phyloP scores from a whole-genome alignment of 768 basidiomycete species.

The Pisolithus orientalis region DNA sequence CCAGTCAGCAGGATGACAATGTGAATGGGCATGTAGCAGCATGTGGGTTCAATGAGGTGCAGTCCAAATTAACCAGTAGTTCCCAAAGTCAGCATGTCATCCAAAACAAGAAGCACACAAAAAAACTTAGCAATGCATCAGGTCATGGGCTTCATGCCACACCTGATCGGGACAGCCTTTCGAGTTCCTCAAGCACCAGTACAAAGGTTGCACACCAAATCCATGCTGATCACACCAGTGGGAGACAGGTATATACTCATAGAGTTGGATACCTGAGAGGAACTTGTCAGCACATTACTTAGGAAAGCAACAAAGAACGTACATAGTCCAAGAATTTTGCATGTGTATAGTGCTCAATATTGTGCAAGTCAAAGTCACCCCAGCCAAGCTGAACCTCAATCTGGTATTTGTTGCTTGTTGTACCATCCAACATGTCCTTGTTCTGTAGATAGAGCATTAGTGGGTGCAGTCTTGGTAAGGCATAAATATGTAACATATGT shows the following conservation, averaged over 20 bases:
- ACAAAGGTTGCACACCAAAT: conserved; percentile 95
- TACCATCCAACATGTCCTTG: conserved; percentile 96
- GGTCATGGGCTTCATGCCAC: conserved; percentile 86
- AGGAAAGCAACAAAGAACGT: conserved; percentile 18
- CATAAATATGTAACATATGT: conserved; percentile 43
- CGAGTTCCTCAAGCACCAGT: conserved; percentile 92
- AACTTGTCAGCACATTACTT: neutral
- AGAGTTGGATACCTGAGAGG: conserved; percentile 74
- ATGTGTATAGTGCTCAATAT: conserved; percentile 97
- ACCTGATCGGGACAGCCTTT: conserved; percentile 97
- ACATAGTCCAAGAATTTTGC: conserved; percentile 99
- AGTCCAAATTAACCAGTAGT: too few relatives aligned
- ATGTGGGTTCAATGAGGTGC: too few relatives aligned
- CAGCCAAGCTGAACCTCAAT: conserved; percentile 91
- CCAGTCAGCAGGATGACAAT: too few relatives aligned
- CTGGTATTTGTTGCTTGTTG: conserved; percentile 98
- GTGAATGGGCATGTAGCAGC: too few relatives aligned
- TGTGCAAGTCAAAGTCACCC: conserved; percentile 99
- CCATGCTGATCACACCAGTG: conserved; percentile 98
- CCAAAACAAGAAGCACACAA: too few relatives aligned
- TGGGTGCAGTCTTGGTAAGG: neutral
- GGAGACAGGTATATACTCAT: conserved; percentile 99
- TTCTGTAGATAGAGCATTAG: conserved; percentile 38
- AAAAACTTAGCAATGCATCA: neutral
- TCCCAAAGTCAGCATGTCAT: too few relatives aligned